Evolutionary conservation across 2,329 filamentous ascomycete species (phyloP).

Genomic region (Microdochium bolleyi): DNA sequence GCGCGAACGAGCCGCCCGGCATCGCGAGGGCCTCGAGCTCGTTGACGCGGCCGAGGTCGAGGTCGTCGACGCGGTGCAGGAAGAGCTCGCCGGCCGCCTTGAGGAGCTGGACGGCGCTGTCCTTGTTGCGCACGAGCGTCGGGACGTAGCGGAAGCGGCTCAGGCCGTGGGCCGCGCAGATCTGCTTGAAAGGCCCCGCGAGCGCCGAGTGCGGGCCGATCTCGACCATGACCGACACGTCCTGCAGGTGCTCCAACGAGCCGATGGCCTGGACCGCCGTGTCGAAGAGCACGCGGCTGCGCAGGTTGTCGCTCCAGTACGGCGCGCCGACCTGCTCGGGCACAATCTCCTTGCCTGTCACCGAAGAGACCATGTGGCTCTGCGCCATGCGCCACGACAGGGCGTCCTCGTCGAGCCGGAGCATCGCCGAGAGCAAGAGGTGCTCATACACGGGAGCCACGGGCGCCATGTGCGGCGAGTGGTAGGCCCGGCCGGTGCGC

Average conservation of each 20-base stretch:
- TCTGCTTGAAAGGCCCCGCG: slow-evolving; percentile 22
- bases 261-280: slow-evolving; percentile 28
- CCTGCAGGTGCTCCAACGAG: slow-evolving; percentile 17
- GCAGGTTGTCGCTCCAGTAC: slow-evolving; percentile 17
- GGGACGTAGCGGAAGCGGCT: slow-evolving; percentile 10
- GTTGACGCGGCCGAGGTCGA: slow-evolving; percentile 5
- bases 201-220: slow-evolving; percentile 23
- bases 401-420: not conserved
- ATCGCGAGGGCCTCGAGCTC: no score
- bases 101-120: slow-evolving; percentile 13
- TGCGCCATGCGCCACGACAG: slow-evolving; percentile 1
- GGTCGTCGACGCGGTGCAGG: slow-evolving; percentile 4
- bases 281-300: slow-evolving; percentile 13
- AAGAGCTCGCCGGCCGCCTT: slow-evolving; percentile 16
- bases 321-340: slow-evolving; percentile 2
- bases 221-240: slow-evolving; percentile 13
- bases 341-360: slow-evolving; percentile 9
- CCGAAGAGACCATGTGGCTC: slow-evolving; percentile 14
- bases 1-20: no score
- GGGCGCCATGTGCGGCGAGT: slow-evolving; percentile 30
- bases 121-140: slow-evolving; percentile 11
- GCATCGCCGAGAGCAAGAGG: not conserved
- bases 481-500: slow-evolving; percentile 30
- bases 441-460: slow-evolving; percentile 23
- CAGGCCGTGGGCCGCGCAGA: slow-evolving; percentile 12